Evolutionary conservation across 163 green algal species (phyloP).

Genomic region (Scenedesmus sp.): DNA sequence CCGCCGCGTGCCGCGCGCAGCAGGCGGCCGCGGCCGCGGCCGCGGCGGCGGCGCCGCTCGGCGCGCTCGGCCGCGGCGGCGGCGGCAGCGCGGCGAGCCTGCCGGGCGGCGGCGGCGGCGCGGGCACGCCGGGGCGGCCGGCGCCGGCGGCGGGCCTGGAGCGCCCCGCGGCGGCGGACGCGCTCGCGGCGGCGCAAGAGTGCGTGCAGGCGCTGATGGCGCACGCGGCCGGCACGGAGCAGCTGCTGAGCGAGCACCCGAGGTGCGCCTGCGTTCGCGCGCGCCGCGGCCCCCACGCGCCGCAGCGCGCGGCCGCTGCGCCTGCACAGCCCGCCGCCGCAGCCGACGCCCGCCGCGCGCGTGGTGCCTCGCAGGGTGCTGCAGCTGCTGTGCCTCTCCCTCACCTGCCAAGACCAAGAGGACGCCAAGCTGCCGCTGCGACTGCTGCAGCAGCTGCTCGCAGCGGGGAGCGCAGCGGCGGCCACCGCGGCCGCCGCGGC

Average conservation of each 20-base stretch:
- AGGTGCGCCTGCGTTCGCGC: too few relatives aligned
- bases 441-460: slow-evolving; percentile 34
- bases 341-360: not conserved
- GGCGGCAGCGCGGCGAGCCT: slow-evolving; percentile 4
- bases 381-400: slow-evolving; percentile 15
- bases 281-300: too few relatives aligned
- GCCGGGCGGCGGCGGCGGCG: not conserved
- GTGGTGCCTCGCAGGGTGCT: slow-evolving; percentile 5
- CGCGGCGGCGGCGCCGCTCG: too few relatives aligned
- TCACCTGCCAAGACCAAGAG: slow-evolving; percentile 21
- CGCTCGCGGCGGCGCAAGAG: slow-evolving; percentile 25
- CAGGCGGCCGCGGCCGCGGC: too few relatives aligned
- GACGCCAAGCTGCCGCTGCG: slow-evolving; percentile 25
- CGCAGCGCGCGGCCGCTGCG: not conserved
- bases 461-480: not conserved
- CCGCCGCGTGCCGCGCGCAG: slow-evolving; percentile 11
- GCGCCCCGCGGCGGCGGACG: slow-evolving; percentile 24
- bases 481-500: not conserved
- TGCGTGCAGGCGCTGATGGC: slow-evolving; percentile 24
- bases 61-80: too few relatives aligned
- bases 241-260: slow-evolving; percentile 11
- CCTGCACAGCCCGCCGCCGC: not conserved
- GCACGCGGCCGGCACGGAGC: not conserved
- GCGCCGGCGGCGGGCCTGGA: not conserved
- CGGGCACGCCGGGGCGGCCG: not conserved